phyloP scores from a whole-genome alignment of 768 basidiomycete species.

The Mycena venus region DNA sequence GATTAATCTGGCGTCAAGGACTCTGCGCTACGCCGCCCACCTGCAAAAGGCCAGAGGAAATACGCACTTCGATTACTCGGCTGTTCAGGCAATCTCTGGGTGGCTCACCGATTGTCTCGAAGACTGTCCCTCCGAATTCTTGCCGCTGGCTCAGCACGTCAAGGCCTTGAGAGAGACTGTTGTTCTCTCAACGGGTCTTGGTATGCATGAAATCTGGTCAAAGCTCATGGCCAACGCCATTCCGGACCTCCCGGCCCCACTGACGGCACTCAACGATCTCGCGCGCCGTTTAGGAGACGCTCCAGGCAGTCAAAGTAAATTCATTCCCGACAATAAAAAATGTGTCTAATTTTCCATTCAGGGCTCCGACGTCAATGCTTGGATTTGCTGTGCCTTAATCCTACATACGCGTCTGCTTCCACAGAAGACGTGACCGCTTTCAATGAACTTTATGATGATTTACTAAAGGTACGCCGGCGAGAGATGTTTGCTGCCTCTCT shows the following conservation, averaged over 20 bases:
- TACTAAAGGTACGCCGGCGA: slow-evolving; percentile 38
- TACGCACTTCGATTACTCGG: slow-evolving; percentile 73
- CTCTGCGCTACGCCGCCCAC: slow-evolving; percentile 55
- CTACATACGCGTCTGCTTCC: slow-evolving; percentile 41
- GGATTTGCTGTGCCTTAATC: slow-evolving; percentile 54
- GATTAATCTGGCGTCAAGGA: slow-evolving; percentile 47
- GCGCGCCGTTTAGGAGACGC: slow-evolving; percentile 34
- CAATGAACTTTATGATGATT: slow-evolving; percentile 31
- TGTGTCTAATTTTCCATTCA: slow-evolving; percentile 32
- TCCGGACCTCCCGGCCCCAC: slow-evolving; percentile 20
- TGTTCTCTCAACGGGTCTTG: slow-evolving; percentile 77
- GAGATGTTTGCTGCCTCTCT: slow-evolving; percentile 4
- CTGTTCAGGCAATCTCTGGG: slow-evolving; percentile 67
- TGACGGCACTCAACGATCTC: slow-evolving; percentile 39
- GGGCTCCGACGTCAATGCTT: slow-evolving; percentile 57
- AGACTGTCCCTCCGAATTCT: slow-evolving; percentile 49
- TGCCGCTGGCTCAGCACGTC: slow-evolving; percentile 46
- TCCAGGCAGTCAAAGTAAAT: slow-evolving; percentile 25
- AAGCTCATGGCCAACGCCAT: slow-evolving; percentile 50
- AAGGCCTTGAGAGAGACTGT: slow-evolving; percentile 61
- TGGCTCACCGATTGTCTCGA: slow-evolving; percentile 64
- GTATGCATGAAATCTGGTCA: slow-evolving; percentile 81
- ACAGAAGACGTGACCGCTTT: slow-evolving; percentile 33
- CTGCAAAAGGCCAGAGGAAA: slow-evolving; percentile 58
- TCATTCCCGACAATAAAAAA: neutral